Evolutionary conservation across 1,284 basidiomycete genomes (phyloP).

Genomic region (Porogramme epimiltina): DNA sequence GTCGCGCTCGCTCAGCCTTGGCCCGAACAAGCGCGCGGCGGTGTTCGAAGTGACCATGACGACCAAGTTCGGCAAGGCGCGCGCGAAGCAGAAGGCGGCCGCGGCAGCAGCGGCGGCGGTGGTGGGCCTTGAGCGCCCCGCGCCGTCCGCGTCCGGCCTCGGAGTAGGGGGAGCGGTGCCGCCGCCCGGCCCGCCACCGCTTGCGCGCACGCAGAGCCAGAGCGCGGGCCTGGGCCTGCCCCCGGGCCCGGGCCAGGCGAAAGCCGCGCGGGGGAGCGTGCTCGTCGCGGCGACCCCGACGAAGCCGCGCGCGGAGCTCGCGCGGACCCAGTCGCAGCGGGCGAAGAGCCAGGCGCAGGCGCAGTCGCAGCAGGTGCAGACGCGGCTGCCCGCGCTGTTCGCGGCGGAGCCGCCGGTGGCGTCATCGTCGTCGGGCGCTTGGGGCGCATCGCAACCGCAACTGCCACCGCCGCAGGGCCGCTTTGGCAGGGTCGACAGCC

Average conservation of each 20-base stretch:
- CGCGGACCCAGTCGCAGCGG: conserved; percentile 8
- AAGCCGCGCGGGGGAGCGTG: conserved; percentile 39
- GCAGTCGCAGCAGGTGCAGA: background rate
- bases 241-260: background rate
- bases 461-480: background rate
- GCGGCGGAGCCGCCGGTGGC: background rate
- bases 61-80: conserved; percentile 48
- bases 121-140: conserved; percentile 18
- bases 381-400: conserved; percentile 4
- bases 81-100: conserved; percentile 34
- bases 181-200: background rate
- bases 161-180: no score
- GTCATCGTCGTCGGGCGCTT: background rate
- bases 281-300: conserved; percentile 63
- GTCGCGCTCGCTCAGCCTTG: conserved; percentile 38
- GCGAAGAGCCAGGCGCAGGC: conserved; percentile 2
- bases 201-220: conserved; percentile 26
- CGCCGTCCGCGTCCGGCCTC: background rate
- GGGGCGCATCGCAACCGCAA: background rate
- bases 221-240: conserved; percentile 2
- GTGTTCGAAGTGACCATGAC: conserved; percentile 76
- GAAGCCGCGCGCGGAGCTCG: conserved; percentile 34
- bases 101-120: background rate
- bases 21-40: conserved; percentile 47
- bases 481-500: conserved; percentile 9